Evolutionary conservation across 2,329 filamentous ascomycete genomes (phyloP).

Genomic region (Aspergillus glaucus): DNA sequence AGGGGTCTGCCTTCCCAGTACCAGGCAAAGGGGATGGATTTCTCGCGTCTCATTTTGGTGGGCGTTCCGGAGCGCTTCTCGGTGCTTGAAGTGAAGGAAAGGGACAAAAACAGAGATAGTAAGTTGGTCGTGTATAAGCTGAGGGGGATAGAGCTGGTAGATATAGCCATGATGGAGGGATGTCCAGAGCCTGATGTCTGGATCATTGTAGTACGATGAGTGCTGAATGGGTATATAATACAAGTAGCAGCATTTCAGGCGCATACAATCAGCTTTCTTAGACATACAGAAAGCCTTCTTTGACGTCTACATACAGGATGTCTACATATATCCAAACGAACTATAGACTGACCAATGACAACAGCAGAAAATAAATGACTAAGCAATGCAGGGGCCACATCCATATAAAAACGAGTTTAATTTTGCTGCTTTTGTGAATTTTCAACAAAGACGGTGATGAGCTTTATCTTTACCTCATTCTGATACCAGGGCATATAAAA

Average conservation of each 20-base stretch:
- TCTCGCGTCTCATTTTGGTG: constrained; percentile 3
- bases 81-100: not conserved
- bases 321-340: not conserved
- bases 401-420: not conserved
- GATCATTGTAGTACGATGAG: not conserved
- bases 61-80: not conserved
- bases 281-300: too few relatives aligned
- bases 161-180: not conserved
- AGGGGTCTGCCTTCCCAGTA: constrained; percentile 19
- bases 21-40: constrained; percentile 16
- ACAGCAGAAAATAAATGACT: not conserved
- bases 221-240: not conserved
- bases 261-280: not conserved
- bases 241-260: not conserved
- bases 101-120: not conserved
- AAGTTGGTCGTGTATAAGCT: not conserved
- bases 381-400: not conserved
- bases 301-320: too few relatives aligned
- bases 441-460: not conserved
- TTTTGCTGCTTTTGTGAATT: not conserved
- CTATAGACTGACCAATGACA: not conserved
- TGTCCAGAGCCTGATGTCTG: not conserved
- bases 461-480: constrained; percentile 1
- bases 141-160: not conserved
- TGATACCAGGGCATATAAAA: constrained; percentile 5